Evolutionary conservation across 192 early-diverging fungal genomes (phyloP).

Genomic region (Coemansia sp.): DNA sequence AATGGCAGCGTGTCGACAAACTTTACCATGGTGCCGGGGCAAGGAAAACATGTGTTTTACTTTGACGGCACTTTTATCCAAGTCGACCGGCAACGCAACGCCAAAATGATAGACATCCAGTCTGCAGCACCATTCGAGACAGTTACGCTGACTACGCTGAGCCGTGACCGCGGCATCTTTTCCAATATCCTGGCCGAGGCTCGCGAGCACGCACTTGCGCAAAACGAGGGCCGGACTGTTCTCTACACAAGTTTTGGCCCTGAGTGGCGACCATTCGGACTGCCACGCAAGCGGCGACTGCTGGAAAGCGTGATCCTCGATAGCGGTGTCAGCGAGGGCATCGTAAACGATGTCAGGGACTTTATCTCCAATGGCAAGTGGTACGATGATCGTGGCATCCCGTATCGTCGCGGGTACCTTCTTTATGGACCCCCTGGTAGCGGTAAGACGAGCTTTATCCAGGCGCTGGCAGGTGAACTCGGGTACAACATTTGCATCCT

Average conservation of each 20-base stretch:
- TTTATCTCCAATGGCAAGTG: slow-evolving; percentile 82
- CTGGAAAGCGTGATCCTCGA: slow-evolving; percentile 79
- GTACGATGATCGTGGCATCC: slow-evolving; percentile 86
- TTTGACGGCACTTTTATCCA: slow-evolving; percentile 84
- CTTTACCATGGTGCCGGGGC: slow-evolving; percentile 91
- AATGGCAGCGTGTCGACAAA: slow-evolving; percentile 85
- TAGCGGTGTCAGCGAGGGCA: slow-evolving; percentile 63
- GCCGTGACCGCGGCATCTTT: slow-evolving; percentile 79
- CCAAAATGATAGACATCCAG: slow-evolving; percentile 88
- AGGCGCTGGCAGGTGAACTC: slow-evolving; percentile 86
- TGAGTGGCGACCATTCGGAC: slow-evolving; percentile 96
- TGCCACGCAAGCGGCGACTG: slow-evolving; percentile 79
- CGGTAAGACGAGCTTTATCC: slow-evolving; percentile 93
- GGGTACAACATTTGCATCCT: slow-evolving; percentile 89
- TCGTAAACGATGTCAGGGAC: slow-evolving; percentile 72
- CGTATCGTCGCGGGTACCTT: slow-evolving; percentile 89
- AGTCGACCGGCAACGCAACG: slow-evolving; percentile 80
- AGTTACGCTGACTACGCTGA: slow-evolving; percentile 88
- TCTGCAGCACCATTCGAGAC: slow-evolving; percentile 96
- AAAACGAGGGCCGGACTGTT: slow-evolving; percentile 95
- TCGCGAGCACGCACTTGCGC: slow-evolving; percentile 77
- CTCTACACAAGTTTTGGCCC: slow-evolving; percentile 94
- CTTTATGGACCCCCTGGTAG: slow-evolving; percentile 88
- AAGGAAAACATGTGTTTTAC: slow-evolving; percentile 86
- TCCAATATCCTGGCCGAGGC: slow-evolving; percentile 79